Conservation (phyloP, 2,329 filamentous ascomycete species). For the Fusarium palustre region DNA sequence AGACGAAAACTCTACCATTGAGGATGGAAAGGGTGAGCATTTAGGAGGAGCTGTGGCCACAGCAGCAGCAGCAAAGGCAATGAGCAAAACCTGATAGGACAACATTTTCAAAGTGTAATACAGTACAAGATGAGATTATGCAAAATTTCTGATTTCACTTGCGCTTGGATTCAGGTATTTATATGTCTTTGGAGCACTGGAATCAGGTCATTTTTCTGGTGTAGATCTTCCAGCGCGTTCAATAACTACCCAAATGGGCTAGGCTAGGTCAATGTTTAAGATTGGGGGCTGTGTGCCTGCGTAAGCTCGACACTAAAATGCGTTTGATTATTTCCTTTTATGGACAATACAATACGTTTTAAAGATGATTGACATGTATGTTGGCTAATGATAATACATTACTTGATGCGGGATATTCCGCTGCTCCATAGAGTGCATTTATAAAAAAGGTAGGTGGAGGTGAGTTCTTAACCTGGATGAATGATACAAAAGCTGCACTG, state of each 20-base stretch:
- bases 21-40: slow-evolving; percentile 45
- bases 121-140: no score
- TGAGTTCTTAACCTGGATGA: no score
- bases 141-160: neutral
- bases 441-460: no score
- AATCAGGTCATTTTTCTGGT: no score
- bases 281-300: neutral
- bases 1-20: slow-evolving; percentile 48
- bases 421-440: no score
- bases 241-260: slow-evolving; percentile 5
- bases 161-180: neutral
- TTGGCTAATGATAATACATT: no score
- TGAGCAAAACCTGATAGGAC: neutral
- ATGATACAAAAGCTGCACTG: no score
- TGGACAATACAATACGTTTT: neutral
- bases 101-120: neutral
- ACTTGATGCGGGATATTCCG: no score
- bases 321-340: neutral
- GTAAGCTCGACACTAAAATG: neutral
- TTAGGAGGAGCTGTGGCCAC: neutral
- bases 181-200: neutral
- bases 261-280: neutral
- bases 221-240: neutral
- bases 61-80: neutral
- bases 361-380: no score